Base-by-base conservation (phyloP, 345 rosid species). In the Ceriops zippeliana region DNA sequence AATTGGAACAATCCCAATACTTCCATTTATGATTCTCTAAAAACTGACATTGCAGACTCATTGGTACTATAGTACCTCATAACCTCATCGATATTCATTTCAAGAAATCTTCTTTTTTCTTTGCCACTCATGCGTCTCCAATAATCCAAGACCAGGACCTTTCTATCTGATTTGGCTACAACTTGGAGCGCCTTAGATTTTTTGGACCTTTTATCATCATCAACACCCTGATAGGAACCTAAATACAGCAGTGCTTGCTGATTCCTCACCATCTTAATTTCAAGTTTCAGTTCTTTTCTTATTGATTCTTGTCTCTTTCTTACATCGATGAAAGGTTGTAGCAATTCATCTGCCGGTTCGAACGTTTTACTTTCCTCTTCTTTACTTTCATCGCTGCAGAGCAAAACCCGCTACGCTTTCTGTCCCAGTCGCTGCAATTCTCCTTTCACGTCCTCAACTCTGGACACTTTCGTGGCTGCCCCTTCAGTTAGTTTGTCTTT, bases 1-100 rank as follows among this genome's bases (percentile, higher is more conserved):
- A 67, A 8, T 6, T 15, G 28, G 17, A 67, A 67, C 71, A 67
- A 49, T 38, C 17, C 63, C 62, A 67, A 26, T 35, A 26, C 56
- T 56, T 67, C 63, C 71, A 67, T 19, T 30, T 38, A 10, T 21
- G 13, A 3, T 26, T 67, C 54, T 30, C 1, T 21, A 2, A 67
- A 20, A 37, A 37, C 8, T 5, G 58, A 62, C 54, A 2, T 58
- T 32, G 7, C 71, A 13, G 6, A 26, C 24, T 58, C 24, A 35
- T 56, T 24, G 13, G 26, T 57, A 16, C 20, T 31, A 38, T 67
- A 46, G 42, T 57, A 26, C 8, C 16, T 24, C 4, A 8, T 17
- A 19, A 62, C 38, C 27, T 62, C 51, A 34, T 62, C 65, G 37
- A 62, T 13, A 21, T 47, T 58, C 4, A 67, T 35, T 27, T 27